A percentile compares a stretch with the other conserved stretches of the same genome.
These are phyloP conservation scores for Pythium monospermum DNA, from an alignment of 352 stramenopile species.

Conservation along the genomic window DNA sequence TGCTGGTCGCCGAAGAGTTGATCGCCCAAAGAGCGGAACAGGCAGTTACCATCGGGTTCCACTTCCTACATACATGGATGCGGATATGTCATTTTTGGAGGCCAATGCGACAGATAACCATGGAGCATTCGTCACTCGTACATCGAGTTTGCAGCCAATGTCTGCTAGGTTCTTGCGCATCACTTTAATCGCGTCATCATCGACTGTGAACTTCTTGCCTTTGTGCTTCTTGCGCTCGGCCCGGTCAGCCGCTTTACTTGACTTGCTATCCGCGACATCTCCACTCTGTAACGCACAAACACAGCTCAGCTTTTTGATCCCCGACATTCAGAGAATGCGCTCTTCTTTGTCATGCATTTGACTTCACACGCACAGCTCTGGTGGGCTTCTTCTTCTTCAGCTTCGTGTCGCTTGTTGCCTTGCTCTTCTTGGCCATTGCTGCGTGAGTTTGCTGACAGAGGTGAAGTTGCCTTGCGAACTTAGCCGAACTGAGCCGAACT, in stretches of 20 bases:
- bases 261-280: slow-evolving; percentile 17
- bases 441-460: not conserved
- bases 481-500: slow-evolving; percentile 2
- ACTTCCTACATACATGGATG: slow-evolving; percentile 74
- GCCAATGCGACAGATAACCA: no score
- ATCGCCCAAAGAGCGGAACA: slow-evolving; percentile 72
- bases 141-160: slow-evolving; percentile 67
- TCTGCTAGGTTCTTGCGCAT: slow-evolving; percentile 53
- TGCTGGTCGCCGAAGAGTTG: slow-evolving; percentile 74
- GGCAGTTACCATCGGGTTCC: slow-evolving; percentile 75
- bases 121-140: no score
- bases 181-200: slow-evolving; percentile 41
- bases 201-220: slow-evolving; percentile 18
- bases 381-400: slow-evolving; percentile 15
- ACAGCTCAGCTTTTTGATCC: not conserved
- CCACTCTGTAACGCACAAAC: not conserved
- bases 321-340: not conserved
- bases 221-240: slow-evolving; percentile 35
- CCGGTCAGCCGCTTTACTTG: slow-evolving; percentile 3
- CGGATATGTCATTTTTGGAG: no score
- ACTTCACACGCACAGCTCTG: not conserved
- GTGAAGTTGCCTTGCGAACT: not conserved
- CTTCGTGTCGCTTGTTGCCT: slow-evolving; percentile 13
- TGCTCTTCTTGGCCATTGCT: slow-evolving; percentile 17
- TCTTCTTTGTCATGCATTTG: not conserved